Conservation (phyloP, 345 rosid species). For the Xanthoceras sorbifolium region DNA sequence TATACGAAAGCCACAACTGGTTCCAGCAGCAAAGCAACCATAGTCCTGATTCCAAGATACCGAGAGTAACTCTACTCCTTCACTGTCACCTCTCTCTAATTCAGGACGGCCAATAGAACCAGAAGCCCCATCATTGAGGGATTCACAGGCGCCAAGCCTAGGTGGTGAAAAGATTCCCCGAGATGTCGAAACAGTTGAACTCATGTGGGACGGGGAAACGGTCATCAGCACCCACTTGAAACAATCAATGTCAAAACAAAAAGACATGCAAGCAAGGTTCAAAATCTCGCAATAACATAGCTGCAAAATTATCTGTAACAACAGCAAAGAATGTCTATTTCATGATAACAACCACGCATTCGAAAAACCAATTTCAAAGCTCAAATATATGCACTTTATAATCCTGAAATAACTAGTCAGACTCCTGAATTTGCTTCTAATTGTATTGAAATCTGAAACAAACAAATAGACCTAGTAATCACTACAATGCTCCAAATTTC, state of each 20-base stretch:
- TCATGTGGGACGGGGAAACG: conserved; percentile 43
- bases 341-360: not conserved
- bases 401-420: not conserved
- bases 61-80: conserved; percentile 60
- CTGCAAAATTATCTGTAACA: conserved; percentile 13
- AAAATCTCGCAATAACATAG: conserved; percentile 13
- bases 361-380: not conserved
- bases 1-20: conserved; percentile 72
- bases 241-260: conserved; percentile 17
- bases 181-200: conserved; percentile 48
- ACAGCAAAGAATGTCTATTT: not conserved
- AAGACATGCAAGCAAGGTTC: not conserved
- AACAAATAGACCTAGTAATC: not conserved
- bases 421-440: not conserved
- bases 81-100: conserved; percentile 35
- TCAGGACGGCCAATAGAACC: conserved; percentile 37
- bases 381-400: not conserved
- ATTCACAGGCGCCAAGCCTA: conserved; percentile 36
- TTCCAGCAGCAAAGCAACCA: conserved; percentile 82
- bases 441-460: not conserved
- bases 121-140: conserved; percentile 28
- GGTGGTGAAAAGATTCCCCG: conserved; percentile 31
- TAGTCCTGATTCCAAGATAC: conserved; percentile 90
- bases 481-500: not conserved
- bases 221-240: conserved; percentile 28